phyloP scores from a whole-genome alignment of 208 protist genomes.

The Balamuthia mandrillaris region DNA sequence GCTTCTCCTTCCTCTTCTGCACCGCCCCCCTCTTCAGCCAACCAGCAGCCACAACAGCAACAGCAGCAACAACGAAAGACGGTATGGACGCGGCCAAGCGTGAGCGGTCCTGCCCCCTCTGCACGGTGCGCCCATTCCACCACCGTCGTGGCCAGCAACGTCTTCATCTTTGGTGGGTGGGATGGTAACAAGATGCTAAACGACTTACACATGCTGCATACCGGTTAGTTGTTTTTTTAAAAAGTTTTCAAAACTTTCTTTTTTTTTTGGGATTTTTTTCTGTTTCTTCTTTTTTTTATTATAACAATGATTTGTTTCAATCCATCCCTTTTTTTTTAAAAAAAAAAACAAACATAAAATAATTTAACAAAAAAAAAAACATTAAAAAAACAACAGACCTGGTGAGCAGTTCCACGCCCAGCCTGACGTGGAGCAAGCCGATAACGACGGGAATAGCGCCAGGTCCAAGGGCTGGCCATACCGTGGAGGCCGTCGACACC shows the following conservation, averaged over 20 bases:
- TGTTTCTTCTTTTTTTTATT: background rate
- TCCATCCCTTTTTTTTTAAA: background rate
- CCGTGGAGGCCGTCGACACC: conserved; percentile 40
- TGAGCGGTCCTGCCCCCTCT: background rate
- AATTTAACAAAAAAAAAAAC: conserved; percentile 34
- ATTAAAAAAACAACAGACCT: conserved; percentile 1
- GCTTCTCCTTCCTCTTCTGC: background rate
- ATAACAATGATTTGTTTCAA: background rate
- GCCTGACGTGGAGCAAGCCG: conserved; percentile 30
- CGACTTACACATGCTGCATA: conserved; percentile 34
- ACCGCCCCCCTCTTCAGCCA: background rate
- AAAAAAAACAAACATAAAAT: background rate
- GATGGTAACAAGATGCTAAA: conserved; percentile 32
- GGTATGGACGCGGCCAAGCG: background rate
- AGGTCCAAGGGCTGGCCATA: background rate
- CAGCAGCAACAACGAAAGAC: background rate
- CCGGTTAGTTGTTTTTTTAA: background rate
- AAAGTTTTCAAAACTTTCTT: background rate
- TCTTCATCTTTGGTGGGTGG: conserved; percentile 37
- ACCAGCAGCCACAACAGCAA: background rate
- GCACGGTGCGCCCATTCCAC: conserved; percentile 4
- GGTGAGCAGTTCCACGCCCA: conserved; percentile 30
- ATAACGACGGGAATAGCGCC: conserved; percentile 5
- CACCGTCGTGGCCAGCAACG: conserved; percentile 24
- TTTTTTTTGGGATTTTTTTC: background rate